Conservation (phyloP, 2,329 filamentous ascomycete species). For the Curvularia spicifera region DNA sequence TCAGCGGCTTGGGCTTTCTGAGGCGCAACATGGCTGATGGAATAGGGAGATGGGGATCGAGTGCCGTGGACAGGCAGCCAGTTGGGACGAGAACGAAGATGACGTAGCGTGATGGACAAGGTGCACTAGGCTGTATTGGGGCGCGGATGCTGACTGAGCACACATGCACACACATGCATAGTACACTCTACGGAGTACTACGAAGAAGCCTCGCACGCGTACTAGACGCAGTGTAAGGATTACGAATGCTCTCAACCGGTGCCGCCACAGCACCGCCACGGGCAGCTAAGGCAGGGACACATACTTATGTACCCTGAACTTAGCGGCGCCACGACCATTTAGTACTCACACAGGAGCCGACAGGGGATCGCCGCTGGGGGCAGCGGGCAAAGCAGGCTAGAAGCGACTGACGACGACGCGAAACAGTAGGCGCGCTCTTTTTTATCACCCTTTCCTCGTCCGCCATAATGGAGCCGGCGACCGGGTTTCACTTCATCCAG, state of each 20-base stretch:
- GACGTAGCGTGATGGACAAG: slow-evolving; percentile 1
- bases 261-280: neutral
- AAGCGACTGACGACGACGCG: slow-evolving; percentile 10
- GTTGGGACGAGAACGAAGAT: neutral
- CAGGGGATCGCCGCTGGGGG: slow-evolving; percentile 12
- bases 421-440: slow-evolving; percentile 9
- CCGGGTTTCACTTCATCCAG: neutral
- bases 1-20: slow-evolving; percentile 4
- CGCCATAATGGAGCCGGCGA: neutral
- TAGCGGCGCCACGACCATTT: slow-evolving; percentile 5
- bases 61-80: neutral
- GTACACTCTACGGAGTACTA: neutral
- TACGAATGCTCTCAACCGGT: neutral
- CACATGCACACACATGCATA: too few relatives aligned
- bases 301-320: neutral
- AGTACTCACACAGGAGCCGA: neutral
- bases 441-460: slow-evolving; percentile 7
- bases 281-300: too few relatives aligned
- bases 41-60: neutral
- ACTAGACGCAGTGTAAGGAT: too few relatives aligned
- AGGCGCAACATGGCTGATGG: slow-evolving; percentile 1
- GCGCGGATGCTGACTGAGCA: neutral
- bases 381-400: slow-evolving; percentile 4
- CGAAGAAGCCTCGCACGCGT: neutral
- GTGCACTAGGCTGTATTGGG: slow-evolving; percentile 1